These are phyloP conservation scores for Stygiomarasmius scandens DNA, from an alignment of 1,284 basidiomycete species.

Conservation along the genomic window DNA sequence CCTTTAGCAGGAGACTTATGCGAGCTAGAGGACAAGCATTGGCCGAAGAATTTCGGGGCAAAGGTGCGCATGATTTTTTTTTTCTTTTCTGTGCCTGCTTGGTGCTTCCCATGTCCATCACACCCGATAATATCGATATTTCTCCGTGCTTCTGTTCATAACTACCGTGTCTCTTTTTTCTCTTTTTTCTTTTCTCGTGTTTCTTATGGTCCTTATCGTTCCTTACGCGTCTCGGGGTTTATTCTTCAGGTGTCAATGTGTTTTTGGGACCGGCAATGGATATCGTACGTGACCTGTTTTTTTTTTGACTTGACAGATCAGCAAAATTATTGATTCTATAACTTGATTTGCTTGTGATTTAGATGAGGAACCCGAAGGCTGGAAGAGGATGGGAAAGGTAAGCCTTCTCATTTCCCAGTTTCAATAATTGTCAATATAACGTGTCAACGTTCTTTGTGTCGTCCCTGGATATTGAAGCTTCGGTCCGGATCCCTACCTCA, in stretches of 20 bases:
- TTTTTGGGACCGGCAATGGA: constrained; percentile 17
- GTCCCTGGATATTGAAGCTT: too few species aligned
- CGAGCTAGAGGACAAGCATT: constrained; percentile 68
- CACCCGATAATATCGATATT: too few species aligned
- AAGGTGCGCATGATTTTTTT: constrained; percentile 47
- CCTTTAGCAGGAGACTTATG: constrained; percentile 56
- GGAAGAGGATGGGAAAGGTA: constrained; percentile 58
- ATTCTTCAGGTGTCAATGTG: constrained; percentile 22
- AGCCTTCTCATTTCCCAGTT: not conserved
- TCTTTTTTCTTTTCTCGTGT: not conserved
- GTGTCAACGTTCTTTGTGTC: too few species aligned
- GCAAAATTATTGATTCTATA: too few species aligned
- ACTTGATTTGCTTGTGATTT: not conserved
- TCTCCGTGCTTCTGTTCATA: not conserved
- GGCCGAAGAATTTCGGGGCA: constrained; percentile 72
- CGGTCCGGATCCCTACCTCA: constrained; percentile 67
- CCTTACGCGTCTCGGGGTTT: constrained; percentile 1
- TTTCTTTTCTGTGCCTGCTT: not conserved
- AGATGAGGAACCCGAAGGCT: constrained; percentile 30
- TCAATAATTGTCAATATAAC: too few species aligned
- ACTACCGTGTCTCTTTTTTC: not conserved
- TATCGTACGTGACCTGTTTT: constrained; percentile 32
- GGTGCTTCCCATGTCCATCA: too few species aligned
- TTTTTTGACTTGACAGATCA: too few species aligned
- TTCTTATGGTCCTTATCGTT: not conserved